Evolutionary conservation across 345 rosid species (phyloP).

Genomic region (Conringia planisiliqua): DNA sequence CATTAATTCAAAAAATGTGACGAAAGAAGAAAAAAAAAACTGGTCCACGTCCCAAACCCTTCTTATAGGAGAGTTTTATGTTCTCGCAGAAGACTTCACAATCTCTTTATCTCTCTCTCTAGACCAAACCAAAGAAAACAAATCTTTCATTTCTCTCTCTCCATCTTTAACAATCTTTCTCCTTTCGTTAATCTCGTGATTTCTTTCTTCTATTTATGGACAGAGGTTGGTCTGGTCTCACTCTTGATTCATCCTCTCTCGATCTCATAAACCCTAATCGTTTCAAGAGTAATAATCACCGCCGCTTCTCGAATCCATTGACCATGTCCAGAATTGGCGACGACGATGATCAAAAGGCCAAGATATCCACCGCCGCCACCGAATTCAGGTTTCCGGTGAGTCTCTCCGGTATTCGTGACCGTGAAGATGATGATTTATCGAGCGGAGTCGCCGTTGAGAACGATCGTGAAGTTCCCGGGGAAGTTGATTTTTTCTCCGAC

Average conservation of each 20-base stretch:
- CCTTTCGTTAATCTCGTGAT: slow-evolving; percentile 17
- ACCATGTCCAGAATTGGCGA: slow-evolving; percentile 18
- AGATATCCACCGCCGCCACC: neutral
- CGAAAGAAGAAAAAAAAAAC: neutral
- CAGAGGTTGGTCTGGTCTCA: slow-evolving; percentile 72
- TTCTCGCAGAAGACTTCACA: slow-evolving; percentile 73
- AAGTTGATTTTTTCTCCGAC: slow-evolving; percentile 79
- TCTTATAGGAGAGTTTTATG: slow-evolving; percentile 70
- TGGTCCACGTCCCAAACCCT: slow-evolving; percentile 66
- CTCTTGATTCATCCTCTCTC: slow-evolving; percentile 68
- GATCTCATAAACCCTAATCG: slow-evolving; percentile 32
- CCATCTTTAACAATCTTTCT: neutral
- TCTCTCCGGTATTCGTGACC: slow-evolving; percentile 33
- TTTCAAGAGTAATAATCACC: neutral
- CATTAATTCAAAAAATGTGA: neutral
- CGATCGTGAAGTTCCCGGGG: slow-evolving; percentile 42
- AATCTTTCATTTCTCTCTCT: neutral
- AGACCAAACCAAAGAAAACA: neutral
- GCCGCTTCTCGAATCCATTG: slow-evolving; percentile 18
- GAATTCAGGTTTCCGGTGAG: slow-evolving; percentile 49
- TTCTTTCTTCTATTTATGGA: slow-evolving; percentile 57
- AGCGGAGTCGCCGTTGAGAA: slow-evolving; percentile 20
- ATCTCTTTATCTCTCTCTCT: slow-evolving; percentile 48
- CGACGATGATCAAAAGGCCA: slow-evolving; percentile 16
- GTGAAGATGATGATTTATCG: slow-evolving; percentile 31